Percentiles rank a stretch among this genome's conserved stretches.
These are phyloP conservation scores for Pleurotus salmoneostramineus DNA, from an alignment of 768 basidiomycete genomes.

Conservation along the genomic window DNA sequence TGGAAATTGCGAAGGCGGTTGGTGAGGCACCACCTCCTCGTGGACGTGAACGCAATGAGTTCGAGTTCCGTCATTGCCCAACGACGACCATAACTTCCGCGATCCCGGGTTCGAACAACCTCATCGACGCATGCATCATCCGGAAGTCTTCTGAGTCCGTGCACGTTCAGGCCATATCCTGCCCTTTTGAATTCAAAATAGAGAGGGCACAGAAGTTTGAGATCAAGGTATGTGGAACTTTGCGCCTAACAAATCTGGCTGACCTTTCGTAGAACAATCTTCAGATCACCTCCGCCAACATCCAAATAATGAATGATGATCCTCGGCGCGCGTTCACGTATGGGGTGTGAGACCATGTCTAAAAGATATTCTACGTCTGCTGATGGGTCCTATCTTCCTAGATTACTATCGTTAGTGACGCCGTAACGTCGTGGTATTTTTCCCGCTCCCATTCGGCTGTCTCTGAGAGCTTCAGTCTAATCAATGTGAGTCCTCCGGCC, in stretches of 20 bases:
- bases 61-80: not conserved
- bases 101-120: not conserved
- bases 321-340: constrained; percentile 17
- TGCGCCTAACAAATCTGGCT: not conserved
- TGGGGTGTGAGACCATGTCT: constrained; percentile 12
- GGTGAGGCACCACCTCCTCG: too few species aligned
- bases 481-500: not conserved
- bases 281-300: not conserved
- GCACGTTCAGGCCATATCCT: not conserved
- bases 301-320: constrained; percentile 21
- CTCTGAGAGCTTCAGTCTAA: constrained; percentile 11
- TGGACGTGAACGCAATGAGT: not conserved
- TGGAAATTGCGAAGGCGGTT: not conserved
- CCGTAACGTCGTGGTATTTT: constrained; percentile 14
- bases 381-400: not conserved
- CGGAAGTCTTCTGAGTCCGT: not conserved
- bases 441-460: constrained; percentile 16
- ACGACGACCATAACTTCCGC: not conserved
- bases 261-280: not conserved
- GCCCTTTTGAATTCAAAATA: not conserved
- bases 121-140: not conserved
- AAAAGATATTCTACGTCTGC: not conserved
- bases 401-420: constrained; percentile 13
- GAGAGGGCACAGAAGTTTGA: not conserved
- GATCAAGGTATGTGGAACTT: not conserved